Evolutionary conservation across 1,284 basidiomycete genomes (phyloP), one percentile per base, ranked within the genome.

Genomic region (Trametes polyzona): DNA sequence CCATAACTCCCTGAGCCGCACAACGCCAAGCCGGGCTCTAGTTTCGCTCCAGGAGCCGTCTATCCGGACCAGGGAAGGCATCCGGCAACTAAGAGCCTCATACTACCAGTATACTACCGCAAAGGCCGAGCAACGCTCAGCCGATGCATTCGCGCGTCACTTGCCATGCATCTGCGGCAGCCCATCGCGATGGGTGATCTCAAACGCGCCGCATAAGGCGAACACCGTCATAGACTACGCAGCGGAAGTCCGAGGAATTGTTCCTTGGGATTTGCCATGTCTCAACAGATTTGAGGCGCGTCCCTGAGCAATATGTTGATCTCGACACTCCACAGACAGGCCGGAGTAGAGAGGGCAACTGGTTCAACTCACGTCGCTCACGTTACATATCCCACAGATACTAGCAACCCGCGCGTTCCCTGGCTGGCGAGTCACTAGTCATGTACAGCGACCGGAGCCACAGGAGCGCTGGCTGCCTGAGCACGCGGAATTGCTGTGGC

Each of bases 231-330:
- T n/a, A 17, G 43, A 32, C 24, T 36, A 42, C 42, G 47, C 36
- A 33, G 32, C 32, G 46, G 60, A 56, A 17, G 54, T 62, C 60
- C 60, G 60, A 62, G 57, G 57, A 52, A 41, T 29, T 47, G 39
- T 27, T 49, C 27, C 23, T 16, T 21, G 14, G 44, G 54, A 36
- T 47, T 41, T 23, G 21, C 27, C 36, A 39, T 27, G 21, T 27
- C 23, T n/a, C 35, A 21, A 33, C 12, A 10, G 4, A 29, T 5
- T 19, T 23, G 33, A 33, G 43, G 36, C 40, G 35, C 14, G 55
- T 57, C 24, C 52, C 57, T 57, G 48, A 55, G 44, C 36, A 43
- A 41, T 47, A 32, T 50, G 37, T 47, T 53, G 47, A 52, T 24
- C 26, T 29, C 26, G 35, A 47, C 47, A 32, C 24, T 42, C 21